These are phyloP conservation scores for Sporothrix dimorphospora DNA, from an alignment of 2,329 filamentous ascomycete genomes.

Conservation along the genomic window DNA sequence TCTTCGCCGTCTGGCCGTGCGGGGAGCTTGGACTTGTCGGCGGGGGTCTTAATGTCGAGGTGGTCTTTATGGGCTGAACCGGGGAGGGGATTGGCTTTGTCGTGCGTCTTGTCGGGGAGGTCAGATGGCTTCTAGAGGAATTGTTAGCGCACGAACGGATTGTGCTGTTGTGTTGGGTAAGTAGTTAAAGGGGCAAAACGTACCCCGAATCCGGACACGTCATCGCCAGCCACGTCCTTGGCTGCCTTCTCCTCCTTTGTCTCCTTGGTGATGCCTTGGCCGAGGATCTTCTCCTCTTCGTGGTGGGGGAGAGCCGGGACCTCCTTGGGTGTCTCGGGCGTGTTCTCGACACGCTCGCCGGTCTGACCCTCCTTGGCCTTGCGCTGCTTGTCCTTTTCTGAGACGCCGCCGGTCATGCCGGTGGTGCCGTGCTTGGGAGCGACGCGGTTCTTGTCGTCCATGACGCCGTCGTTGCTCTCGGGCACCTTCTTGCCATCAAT, in stretches of 20 bases:
- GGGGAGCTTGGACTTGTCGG: slow-evolving; percentile 34
- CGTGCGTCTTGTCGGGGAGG: slow-evolving; percentile 76
- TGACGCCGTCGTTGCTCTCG: slow-evolving; percentile 76
- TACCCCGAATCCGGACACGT: slow-evolving; percentile 62
- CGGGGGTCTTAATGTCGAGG: slow-evolving; percentile 54
- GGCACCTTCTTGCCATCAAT: slow-evolving; percentile 65
- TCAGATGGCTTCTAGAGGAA: slow-evolving; percentile 72
- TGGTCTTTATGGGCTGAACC: slow-evolving; percentile 67
- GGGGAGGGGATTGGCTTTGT: slow-evolving; percentile 71
- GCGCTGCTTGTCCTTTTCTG: slow-evolving; percentile 78
- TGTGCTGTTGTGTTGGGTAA: not conserved
- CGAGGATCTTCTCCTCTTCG: slow-evolving; percentile 70
- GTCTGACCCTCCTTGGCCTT: slow-evolving; percentile 68
- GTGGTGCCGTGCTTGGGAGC: slow-evolving; percentile 83
- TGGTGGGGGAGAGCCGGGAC: slow-evolving; percentile 79
- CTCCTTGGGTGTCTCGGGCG: slow-evolving; percentile 82
- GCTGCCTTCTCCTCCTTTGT: slow-evolving; percentile 45
- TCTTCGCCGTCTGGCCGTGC: slow-evolving; percentile 36
- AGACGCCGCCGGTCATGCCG: slow-evolving; percentile 87
- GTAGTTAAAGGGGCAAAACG: slow-evolving; percentile 31
- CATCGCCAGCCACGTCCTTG: slow-evolving; percentile 44
- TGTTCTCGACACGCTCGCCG: slow-evolving; percentile 69
- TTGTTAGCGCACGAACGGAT: not conserved
- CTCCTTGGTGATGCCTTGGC: slow-evolving; percentile 44
- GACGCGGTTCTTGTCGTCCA: slow-evolving; percentile 81